A percentile compares a stretch with the other conserved stretches of the same genome.
Evolutionary conservation across 371 early-diverging fungal genomes (phyloP).

Genomic region (Rhizopus arrhizus): DNA sequence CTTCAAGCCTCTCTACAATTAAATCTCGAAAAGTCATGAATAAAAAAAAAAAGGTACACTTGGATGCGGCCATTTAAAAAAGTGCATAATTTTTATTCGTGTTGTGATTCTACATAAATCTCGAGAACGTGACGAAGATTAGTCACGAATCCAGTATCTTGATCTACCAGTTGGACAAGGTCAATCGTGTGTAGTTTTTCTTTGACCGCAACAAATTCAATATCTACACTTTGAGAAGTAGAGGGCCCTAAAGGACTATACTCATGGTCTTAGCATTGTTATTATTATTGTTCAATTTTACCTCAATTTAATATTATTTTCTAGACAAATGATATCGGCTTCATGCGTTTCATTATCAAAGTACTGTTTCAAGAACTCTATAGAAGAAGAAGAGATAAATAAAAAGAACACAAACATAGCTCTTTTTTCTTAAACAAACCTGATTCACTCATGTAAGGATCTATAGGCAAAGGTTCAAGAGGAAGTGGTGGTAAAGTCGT

Average conservation of each 20-base stretch:
- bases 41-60: constrained; percentile 5
- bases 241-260: constrained; percentile 10
- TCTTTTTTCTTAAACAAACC: constrained; percentile 21
- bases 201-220: constrained; percentile 76
- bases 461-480: constrained; percentile 44
- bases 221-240: constrained; percentile 67
- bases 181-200: constrained; percentile 71
- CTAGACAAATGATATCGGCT: constrained; percentile 73
- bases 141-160: constrained; percentile 65
- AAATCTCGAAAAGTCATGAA: constrained; percentile 29
- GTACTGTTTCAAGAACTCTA: constrained; percentile 64
- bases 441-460: constrained; percentile 67
- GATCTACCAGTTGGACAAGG: constrained; percentile 64
- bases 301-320: constrained; percentile 68
- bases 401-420: constrained; percentile 1
- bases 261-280: neutral
- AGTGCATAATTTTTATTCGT: neutral
- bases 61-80: neutral
- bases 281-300: constrained; percentile 16
- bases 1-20: constrained; percentile 24
- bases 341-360: constrained; percentile 70
- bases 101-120: constrained; percentile 34
- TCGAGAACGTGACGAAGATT: constrained; percentile 61
- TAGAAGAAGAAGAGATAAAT: neutral
- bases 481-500: constrained; percentile 53